Base-by-base conservation (phyloP, 192 early-diverging fungal species). In the Cetraspora pellucida region DNA sequence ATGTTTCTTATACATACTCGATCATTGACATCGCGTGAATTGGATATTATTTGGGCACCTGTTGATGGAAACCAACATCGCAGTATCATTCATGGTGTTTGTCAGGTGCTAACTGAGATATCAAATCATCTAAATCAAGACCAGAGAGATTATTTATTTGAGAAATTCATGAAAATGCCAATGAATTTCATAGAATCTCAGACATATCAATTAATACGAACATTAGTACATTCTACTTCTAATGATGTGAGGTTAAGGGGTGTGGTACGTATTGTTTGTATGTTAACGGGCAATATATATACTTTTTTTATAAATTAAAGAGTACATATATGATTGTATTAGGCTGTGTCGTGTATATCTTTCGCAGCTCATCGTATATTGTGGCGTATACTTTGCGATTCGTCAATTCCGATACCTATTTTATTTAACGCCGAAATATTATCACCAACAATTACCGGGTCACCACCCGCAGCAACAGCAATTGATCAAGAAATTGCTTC, bases 11-110 rank as follows among this genome's bases (percentile, higher is more conserved):
- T 80, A 31, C 78, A 85, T 46, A 78, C 82, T 31, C 74, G 76
- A 37, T 72, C 79, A 25, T 64, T 85, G 17, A 81, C 78, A 27
- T 59, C 78, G 8, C 69, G 59, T 19, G 84, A 85, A 21, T 50
- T 85, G 13, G 84, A 83, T 52, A 71, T 83, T 31, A 80, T 85
- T 17, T 85, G 84, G 84, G 68, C 78, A 9, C 73, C 82, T 47
- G 79, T 81, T 59, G 84, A 83, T 78, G 84, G 80, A 19, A 85
- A 83, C 59, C 84, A 85, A 80, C 84, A 85, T 72, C 80, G 77
- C 21, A 83, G 82, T 16, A 81, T 85, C 21, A 81, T 85, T 17
- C 76, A 85, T 23, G 84, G 84, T 25, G 84, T 85, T 8, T 82
- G 79, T 47, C 82, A 85, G 43, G 84, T 85, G n/a, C 43, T 85